These are phyloP conservation scores for Amylostereum areolatum DNA, from an alignment of 1,284 basidiomycete genomes.

Conservation along the genomic window DNA sequence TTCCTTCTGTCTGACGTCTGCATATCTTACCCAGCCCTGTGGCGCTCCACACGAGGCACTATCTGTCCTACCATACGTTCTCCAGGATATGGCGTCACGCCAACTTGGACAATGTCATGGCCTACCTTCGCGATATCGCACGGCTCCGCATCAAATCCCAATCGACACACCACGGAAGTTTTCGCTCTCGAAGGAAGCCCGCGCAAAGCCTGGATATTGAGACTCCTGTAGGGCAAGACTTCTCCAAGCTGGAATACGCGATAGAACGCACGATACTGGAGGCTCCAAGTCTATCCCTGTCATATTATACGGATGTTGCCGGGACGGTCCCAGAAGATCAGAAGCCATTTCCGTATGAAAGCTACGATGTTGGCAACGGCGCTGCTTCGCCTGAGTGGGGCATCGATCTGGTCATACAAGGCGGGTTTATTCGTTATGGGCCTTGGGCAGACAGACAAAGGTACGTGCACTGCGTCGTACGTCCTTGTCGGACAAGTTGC, in stretches of 20 bases:
- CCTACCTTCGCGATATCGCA: slow-evolving; percentile 2
- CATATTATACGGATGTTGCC: slow-evolving; percentile 78
- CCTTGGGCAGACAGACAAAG: slow-evolving; percentile 93
- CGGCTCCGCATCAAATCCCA: slow-evolving; percentile 3
- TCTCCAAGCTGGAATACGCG: slow-evolving; percentile 71
- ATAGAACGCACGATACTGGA: slow-evolving; percentile 82
- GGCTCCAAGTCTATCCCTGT: slow-evolving; percentile 66
- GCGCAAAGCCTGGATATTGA: slow-evolving; percentile 44
- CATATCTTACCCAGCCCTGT: slow-evolving; percentile 11
- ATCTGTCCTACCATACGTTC: slow-evolving; percentile 43
- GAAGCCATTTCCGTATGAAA: slow-evolving; percentile 24
- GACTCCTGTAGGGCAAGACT: slow-evolving; percentile 48
- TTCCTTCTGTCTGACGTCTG: background rate
- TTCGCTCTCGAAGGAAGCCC: slow-evolving; percentile 28
- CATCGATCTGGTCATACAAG: slow-evolving; percentile 73
- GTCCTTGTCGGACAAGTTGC: background rate
- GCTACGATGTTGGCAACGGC: slow-evolving; percentile 77
- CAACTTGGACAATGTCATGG: slow-evolving; percentile 37
- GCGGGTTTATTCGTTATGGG: slow-evolving; percentile 77
- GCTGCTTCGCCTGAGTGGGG: slow-evolving; percentile 91
- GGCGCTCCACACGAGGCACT: slow-evolving; percentile 28
- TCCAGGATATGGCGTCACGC: slow-evolving; percentile 50
- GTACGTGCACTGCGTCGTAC: slow-evolving; percentile 28
- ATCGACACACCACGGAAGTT: slow-evolving; percentile 15
- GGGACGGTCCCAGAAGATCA: slow-evolving; percentile 53